Base-by-base conservation (phyloP, 2,329 filamentous ascomycete genomes). In the Colletotrichum sp. region DNA sequence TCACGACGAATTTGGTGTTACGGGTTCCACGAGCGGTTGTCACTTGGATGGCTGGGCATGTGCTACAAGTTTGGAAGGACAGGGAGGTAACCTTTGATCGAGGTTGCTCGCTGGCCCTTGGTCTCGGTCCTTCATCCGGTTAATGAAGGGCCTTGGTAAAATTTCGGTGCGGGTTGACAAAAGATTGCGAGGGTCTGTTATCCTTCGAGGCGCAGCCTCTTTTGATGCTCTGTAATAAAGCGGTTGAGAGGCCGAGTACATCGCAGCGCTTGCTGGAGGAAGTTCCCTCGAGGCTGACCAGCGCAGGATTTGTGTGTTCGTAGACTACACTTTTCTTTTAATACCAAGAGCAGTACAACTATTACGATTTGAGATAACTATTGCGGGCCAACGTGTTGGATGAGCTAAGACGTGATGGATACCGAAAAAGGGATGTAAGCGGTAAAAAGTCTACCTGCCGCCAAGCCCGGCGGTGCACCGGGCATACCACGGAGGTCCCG, bases 1-100 rank as follows among this genome's bases (percentile, higher is more conserved):
- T 73, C 48, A 48, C 73, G 64, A 68, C 18, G 39, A 52, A 63
- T 75, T 30, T 55, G 66, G 70, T 68, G 44, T 73, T 69, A 60
- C 32, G 32, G 68, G 59, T 63, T 34, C 28, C 59, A 36, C 18
- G 55, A 64, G 8, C 7, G 55, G 28, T 30, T 15, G 18, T 44
- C 26, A 22, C 44, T 73, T 73, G 34, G 64, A 65, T 48, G 44
- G 6, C 70, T 65, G 64, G 48, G 44, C 34, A 65, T 59, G 24
- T 34, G 22, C n/a, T 57, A 39, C 30, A 63, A 22, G n/a, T 16
- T 57, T 57, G 24, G 24, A 32, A 39, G 64, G n/a, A 52, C 26
- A 26, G 16, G 12, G 62, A n/a, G 44, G 7, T 3, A 3, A 28
- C 28, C 26, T 59, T 36, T 39, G 57, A 63, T 70, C 24, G 15